These are phyloP conservation scores for Cydonia oblonga DNA, from an alignment of 331 rosid species.

Conservation along the genomic window DNA sequence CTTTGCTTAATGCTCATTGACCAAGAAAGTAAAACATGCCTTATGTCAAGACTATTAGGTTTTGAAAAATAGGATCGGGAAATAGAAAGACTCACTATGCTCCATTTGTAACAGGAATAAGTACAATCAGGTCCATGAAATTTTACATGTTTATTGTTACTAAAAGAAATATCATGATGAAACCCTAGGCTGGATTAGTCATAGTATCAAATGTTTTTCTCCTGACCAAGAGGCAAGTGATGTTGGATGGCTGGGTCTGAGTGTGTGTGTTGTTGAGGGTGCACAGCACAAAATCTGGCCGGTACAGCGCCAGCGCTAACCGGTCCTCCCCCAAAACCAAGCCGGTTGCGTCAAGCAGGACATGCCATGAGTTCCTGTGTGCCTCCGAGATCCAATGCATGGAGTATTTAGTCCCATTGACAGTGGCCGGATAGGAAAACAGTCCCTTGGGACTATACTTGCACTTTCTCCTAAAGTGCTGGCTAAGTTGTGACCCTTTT, in stretches of 20 bases:
- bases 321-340: slow-evolving; percentile 17
- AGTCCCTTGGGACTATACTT: slow-evolving; percentile 22
- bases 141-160: not conserved
- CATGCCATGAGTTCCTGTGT: slow-evolving; percentile 28
- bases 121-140: not conserved
- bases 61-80: not conserved
- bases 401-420: slow-evolving; percentile 8
- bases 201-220: slow-evolving; percentile 25
- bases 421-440: slow-evolving; percentile 15
- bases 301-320: slow-evolving; percentile 15
- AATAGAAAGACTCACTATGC: not conserved
- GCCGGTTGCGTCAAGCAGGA: slow-evolving; percentile 22
- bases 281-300: slow-evolving; percentile 25
- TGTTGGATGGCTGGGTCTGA: slow-evolving; percentile 10
- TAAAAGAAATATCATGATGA: not conserved
- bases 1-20: no score
- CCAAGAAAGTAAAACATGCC: not conserved
- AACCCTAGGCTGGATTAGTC: slow-evolving; percentile 10
- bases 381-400: slow-evolving; percentile 31
- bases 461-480: slow-evolving; percentile 31
- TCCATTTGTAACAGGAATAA: not conserved
- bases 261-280: slow-evolving; percentile 18
- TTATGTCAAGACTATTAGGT: not conserved
- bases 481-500: slow-evolving; percentile 24
- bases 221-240: slow-evolving; percentile 29